A percentile compares a stretch with the other conserved stretches of the same genome.
phyloP scores from a whole-genome alignment of 140 eudicot genomes.

The Flaveria floridana region DNA sequence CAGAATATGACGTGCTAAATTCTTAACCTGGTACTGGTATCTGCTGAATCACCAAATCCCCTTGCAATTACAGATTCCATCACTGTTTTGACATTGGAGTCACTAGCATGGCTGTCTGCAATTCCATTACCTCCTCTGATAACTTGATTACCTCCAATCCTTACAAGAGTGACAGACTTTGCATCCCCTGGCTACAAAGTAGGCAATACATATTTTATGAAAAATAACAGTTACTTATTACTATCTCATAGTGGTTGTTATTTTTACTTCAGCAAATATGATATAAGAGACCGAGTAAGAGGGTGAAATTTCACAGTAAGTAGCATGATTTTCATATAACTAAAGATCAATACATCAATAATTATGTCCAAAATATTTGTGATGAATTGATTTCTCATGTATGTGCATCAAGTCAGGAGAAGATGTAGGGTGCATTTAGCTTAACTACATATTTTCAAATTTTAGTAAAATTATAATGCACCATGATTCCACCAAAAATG shows the following conservation, averaged over 20 bases:
- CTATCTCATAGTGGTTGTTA: not conserved
- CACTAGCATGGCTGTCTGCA: slow-evolving; percentile 65
- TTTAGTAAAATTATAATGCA: slow-evolving; percentile 26
- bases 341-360: slow-evolving; percentile 10
- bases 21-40: slow-evolving; percentile 51
- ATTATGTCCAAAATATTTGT: slow-evolving; percentile 12
- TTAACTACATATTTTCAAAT: slow-evolving; percentile 10
- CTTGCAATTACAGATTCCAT: slow-evolving; percentile 55
- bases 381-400: not conserved
- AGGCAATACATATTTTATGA: not conserved
- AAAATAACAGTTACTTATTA: not conserved
- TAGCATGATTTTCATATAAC: slow-evolving; percentile 15
- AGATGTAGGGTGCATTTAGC: not conserved
- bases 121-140: slow-evolving; percentile 88
- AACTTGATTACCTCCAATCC: slow-evolving; percentile 66
- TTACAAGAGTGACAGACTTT: slow-evolving; percentile 71
- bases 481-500: not conserved
- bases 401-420: slow-evolving; percentile 2
- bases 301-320: not conserved
- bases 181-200: slow-evolving; percentile 84
- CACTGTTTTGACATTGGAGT: slow-evolving; percentile 42
- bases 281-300: slow-evolving; percentile 7
- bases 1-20: slow-evolving; percentile 11
- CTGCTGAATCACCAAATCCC: slow-evolving; percentile 56
- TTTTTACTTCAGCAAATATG: not conserved